These are phyloP conservation scores for Nemania diffusa DNA, from an alignment of 2,329 filamentous ascomycete species.

Conservation along the genomic window DNA sequence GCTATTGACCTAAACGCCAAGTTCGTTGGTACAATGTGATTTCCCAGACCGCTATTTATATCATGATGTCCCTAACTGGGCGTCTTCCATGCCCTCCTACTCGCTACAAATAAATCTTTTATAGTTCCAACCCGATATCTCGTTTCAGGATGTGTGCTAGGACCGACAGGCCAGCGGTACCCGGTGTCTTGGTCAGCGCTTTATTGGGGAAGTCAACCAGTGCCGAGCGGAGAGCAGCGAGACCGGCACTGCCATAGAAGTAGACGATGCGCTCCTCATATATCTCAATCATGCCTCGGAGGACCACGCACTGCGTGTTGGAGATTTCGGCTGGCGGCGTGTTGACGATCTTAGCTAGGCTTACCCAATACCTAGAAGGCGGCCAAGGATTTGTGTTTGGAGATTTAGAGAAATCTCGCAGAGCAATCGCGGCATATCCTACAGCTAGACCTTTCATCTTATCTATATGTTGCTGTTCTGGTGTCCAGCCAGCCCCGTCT, in stretches of 20 bases:
- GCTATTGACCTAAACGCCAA: conserved; percentile 38
- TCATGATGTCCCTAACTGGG: conserved; percentile 16
- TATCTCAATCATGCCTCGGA: conserved; percentile 77
- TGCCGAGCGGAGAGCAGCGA: conserved; percentile 76
- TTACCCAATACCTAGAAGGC: conserved; percentile 83
- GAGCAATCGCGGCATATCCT: conserved; percentile 83
- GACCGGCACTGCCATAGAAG: conserved; percentile 81
- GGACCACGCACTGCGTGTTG: conserved; percentile 77
- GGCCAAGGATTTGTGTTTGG: conserved; percentile 78
- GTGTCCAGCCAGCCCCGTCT: conserved; percentile 68
- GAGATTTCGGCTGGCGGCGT: conserved; percentile 74
- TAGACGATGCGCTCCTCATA: conserved; percentile 79
- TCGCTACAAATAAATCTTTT: conserved; percentile 6
- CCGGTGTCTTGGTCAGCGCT: conserved; percentile 59
- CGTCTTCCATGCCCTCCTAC: not conserved
- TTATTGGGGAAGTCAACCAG: conserved; percentile 77
- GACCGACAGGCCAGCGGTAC: conserved; percentile 63
- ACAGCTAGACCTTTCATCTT: conserved; percentile 85
- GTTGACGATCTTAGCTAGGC: conserved; percentile 80
- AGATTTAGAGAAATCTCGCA: conserved; percentile 82
- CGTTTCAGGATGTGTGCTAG: conserved; percentile 64
- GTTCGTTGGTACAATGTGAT: conserved; percentile 28
- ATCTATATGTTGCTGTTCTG: conserved; percentile 79
- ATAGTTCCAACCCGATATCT: conserved; percentile 61
- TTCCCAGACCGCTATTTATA: conserved; percentile 33